Percentiles rank a stretch among this genome's conserved stretches.
Evolutionary conservation across 1,284 basidiomycete species (phyloP).

Genomic region (Malassezia dermatis): DNA sequence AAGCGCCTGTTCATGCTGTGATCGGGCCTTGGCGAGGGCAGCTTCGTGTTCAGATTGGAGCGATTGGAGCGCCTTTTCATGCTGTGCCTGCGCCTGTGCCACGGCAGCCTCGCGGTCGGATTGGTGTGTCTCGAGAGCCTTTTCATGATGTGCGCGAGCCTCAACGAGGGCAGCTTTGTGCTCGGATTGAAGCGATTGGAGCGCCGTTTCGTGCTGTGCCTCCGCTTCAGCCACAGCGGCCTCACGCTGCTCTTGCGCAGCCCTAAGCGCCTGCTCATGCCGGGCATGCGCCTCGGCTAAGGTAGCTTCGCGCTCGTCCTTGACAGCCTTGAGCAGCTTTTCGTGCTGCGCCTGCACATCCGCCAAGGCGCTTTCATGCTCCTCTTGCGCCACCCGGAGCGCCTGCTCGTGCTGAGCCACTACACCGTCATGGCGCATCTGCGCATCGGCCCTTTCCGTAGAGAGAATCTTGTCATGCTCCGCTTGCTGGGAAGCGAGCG

Average conservation of each 20-base stretch:
- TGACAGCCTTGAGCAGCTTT: not conserved
- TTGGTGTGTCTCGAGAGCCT: not conserved
- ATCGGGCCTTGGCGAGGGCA: not conserved
- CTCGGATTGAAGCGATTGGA: not conserved
- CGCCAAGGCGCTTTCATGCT: not conserved
- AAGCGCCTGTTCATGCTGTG: not conserved
- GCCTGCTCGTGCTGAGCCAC: not conserved
- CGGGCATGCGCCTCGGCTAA: not conserved
- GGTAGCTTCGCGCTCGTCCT: not conserved
- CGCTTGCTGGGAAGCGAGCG: not conserved
- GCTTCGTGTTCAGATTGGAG: not conserved
- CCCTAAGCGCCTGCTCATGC: not conserved
- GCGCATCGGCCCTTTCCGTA: not conserved
- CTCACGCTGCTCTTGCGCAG: not conserved
- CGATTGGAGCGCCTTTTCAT: too few species aligned
- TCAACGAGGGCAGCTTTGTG: not conserved
- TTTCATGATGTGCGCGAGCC: not conserved
- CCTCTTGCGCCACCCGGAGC: not conserved
- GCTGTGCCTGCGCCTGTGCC: not conserved
- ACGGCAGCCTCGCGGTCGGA: not conserved
- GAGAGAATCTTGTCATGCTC: too few species aligned
- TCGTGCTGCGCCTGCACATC: not conserved
- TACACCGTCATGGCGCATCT: not conserved
- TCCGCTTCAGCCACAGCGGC: not conserved
- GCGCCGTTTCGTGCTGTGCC: slow-evolving; percentile 4